phyloP scores from a whole-genome alignment of 768 basidiomycete genomes.

The Leccinum imitatum region DNA sequence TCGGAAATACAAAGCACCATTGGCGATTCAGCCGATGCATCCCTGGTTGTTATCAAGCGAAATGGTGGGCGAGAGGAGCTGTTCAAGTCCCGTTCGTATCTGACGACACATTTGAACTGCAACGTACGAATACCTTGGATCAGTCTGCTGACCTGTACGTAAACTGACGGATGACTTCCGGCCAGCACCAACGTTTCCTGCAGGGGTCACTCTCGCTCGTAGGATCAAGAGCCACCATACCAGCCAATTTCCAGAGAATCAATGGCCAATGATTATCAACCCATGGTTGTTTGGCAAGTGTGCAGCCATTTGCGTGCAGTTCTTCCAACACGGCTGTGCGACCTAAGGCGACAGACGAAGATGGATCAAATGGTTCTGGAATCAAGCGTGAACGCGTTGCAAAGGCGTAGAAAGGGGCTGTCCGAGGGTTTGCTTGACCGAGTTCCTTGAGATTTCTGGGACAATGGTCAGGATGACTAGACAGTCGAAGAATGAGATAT shows the following conservation, averaged over 20 bases:
- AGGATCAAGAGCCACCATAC: constrained; percentile 77
- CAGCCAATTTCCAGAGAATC: constrained; percentile 93
- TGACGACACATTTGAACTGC: constrained; percentile 31
- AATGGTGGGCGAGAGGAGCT: constrained; percentile 77
- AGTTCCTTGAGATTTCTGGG: constrained; percentile 52
- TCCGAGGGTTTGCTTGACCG: constrained; percentile 50
- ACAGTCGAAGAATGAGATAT: constrained; percentile 4
- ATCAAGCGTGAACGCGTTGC: constrained; percentile 39
- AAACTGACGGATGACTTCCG: constrained; percentile 78
- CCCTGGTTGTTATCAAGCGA: constrained; percentile 78
- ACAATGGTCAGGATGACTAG: constrained; percentile 4
- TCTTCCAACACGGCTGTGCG: constrained; percentile 55
- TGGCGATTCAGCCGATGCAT: constrained; percentile 73
- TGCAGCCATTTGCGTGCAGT: constrained; percentile 58
- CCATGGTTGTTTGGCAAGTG: constrained; percentile 74
- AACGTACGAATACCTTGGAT: not conserved
- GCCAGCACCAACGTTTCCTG: constrained; percentile 75
- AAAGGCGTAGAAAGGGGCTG: constrained; percentile 62
- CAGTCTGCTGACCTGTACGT: constrained; percentile 66
- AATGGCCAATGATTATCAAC: constrained; percentile 89
- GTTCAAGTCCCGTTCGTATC: constrained; percentile 88
- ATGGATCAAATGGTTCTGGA: constrained; percentile 16
- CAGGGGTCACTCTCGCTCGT: constrained; percentile 45
- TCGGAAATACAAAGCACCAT: constrained; percentile 84
- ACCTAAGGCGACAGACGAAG: constrained; percentile 38